A percentile compares a stretch with the other conserved stretches of the same genome.
These are phyloP conservation scores for Candida qinlingensis DNA, from an alignment of 805 yeast species.

Conservation along the genomic window DNA sequence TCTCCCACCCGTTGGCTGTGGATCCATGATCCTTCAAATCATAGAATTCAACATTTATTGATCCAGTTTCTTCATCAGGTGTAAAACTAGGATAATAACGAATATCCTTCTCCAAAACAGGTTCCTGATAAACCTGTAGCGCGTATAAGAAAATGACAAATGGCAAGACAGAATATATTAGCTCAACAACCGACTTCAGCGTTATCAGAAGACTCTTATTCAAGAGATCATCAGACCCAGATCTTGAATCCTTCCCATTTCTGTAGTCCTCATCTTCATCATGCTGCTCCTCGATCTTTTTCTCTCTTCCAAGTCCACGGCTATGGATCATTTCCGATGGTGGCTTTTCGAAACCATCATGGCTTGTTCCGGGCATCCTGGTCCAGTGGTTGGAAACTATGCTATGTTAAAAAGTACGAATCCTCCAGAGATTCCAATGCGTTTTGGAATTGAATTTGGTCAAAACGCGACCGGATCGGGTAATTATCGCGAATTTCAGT, in stretches of 20 bases:
- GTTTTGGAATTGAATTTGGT: neutral
- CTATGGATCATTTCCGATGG: neutral
- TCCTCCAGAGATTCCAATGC: neutral
- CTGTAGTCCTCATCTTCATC: neutral
- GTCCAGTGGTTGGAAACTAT: too few species aligned
- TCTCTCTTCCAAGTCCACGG: neutral
- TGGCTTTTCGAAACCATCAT: too few species aligned
- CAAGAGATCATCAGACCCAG: neutral
- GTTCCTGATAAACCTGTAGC: neutral
- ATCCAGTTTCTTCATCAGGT: conserved; percentile 21
- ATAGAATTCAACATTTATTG: conserved; percentile 53
- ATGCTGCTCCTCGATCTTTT: neutral
- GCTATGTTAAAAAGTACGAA: too few species aligned
- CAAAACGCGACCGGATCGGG: neutral
- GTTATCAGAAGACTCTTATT: neutral
- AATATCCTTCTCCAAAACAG: neutral
- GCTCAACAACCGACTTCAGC: neutral
- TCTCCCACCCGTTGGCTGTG: conserved; percentile 71
- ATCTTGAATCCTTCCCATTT: neutral
- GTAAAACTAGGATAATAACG: conserved; percentile 31
- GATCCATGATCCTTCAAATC: conserved; percentile 68
- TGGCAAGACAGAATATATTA: conserved; percentile 1
- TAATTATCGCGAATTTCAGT: neutral
- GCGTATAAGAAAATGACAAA: neutral
- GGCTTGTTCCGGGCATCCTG: too few species aligned